Percentiles rank a stretch among this genome's conserved stretches.
These are phyloP conservation scores for Mycena rebaudengoi DNA, from an alignment of 768 basidiomycete species.

Conservation along the genomic window DNA sequence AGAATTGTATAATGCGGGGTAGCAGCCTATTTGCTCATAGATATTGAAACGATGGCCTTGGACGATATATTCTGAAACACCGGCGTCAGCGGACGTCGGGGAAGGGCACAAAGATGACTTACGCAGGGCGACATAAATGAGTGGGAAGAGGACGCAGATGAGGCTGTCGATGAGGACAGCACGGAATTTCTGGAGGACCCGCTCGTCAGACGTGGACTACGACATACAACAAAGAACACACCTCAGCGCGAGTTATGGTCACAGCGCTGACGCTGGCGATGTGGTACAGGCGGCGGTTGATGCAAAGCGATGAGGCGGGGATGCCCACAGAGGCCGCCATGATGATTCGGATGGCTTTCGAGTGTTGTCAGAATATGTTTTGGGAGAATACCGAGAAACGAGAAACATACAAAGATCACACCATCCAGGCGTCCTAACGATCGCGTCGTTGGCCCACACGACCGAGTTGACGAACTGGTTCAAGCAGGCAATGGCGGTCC, in stretches of 20 bases:
- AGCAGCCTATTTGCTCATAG: slow-evolving; percentile 57
- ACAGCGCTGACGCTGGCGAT: slow-evolving; percentile 45
- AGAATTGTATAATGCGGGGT: slow-evolving; percentile 47
- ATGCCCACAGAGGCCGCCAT: slow-evolving; percentile 53
- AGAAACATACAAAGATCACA: slow-evolving; percentile 66
- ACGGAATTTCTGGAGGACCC: slow-evolving; percentile 44
- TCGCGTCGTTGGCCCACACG: slow-evolving; percentile 57
- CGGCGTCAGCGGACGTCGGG: too few relatives aligned
- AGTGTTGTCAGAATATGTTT: slow-evolving; percentile 21
- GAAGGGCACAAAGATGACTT: too few relatives aligned
- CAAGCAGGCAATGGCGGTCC: slow-evolving; percentile 50
- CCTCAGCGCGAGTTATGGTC: slow-evolving; percentile 42
- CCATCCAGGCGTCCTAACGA: slow-evolving; percentile 58
- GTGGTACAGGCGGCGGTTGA: slow-evolving; percentile 58
- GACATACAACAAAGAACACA: slow-evolving; percentile 41
- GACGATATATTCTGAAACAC: slow-evolving; percentile 56
- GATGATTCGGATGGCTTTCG: slow-evolving; percentile 56
- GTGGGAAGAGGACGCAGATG: slow-evolving; percentile 57
- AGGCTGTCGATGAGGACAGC: slow-evolving; percentile 52
- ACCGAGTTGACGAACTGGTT: slow-evolving; percentile 59
- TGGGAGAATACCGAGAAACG: too few relatives aligned
- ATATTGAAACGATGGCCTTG: slow-evolving; percentile 57
- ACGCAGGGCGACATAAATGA: slow-evolving; percentile 53
- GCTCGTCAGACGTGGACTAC: slow-evolving; percentile 41
- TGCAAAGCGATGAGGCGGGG: slow-evolving; percentile 57